Conservation (phyloP, 164 flowering plant species). For the Magnolia kwangsiensis region DNA sequence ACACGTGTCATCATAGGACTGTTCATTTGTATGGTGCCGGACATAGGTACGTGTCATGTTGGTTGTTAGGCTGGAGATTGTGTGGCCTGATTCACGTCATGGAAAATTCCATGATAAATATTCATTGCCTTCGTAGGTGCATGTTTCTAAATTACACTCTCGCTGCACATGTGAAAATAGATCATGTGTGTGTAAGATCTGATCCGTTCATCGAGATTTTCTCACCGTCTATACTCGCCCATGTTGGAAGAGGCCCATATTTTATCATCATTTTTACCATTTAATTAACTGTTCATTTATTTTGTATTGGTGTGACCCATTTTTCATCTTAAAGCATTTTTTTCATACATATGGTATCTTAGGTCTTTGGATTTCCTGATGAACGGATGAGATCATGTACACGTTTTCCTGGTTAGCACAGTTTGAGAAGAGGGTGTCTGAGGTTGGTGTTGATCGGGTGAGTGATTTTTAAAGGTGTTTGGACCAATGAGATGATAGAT, state of each 20-base stretch:
- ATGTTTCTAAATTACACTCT: too few relatives aligned
- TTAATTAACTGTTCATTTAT: too few relatives aligned
- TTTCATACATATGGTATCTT: too few relatives aligned
- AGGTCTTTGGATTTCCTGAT: not conserved
- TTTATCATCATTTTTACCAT: too few relatives aligned
- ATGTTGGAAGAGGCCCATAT: too few relatives aligned
- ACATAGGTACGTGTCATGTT: conserved; percentile 10
- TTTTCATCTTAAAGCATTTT: too few relatives aligned
- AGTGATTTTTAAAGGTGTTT: not conserved
- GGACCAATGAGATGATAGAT: not conserved
- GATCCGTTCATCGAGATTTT: too few relatives aligned
- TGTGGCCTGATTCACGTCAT: conserved; percentile 6
- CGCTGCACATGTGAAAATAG: too few relatives aligned
- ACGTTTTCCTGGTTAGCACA: not conserved
- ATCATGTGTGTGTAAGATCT: too few relatives aligned
- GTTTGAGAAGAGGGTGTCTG: not conserved
- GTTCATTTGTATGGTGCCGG: conserved; percentile 6
- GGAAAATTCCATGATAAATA: too few relatives aligned
- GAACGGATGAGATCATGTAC: not conserved
- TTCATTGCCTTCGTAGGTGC: too few relatives aligned
- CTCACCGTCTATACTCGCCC: too few relatives aligned
- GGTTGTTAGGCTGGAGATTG: not conserved
- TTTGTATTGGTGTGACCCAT: not conserved
- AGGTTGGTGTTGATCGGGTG: conserved; percentile 3
- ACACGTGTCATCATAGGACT: not conserved